phyloP scores from a whole-genome alignment of 2,329 filamentous ascomycete species.

The Magnaporthales sp. region DNA sequence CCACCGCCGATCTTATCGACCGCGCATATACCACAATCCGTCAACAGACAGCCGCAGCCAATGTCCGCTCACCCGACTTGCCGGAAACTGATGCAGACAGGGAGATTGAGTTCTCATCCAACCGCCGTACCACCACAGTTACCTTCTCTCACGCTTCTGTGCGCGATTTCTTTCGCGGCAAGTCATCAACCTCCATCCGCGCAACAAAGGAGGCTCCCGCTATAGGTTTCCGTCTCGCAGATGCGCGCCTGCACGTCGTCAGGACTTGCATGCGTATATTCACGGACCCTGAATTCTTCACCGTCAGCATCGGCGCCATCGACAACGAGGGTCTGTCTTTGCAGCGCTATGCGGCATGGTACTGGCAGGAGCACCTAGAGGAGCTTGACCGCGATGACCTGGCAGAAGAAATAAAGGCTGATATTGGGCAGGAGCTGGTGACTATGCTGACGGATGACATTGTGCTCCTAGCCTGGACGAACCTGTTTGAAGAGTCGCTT shows the following conservation, averaged over 20 bases:
- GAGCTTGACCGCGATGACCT: not conserved
- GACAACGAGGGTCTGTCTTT: slow-evolving; percentile 1
- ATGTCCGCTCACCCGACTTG: not conserved
- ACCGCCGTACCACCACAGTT: not conserved
- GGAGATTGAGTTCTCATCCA: slow-evolving; percentile 1
- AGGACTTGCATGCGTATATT: slow-evolving; percentile 5
- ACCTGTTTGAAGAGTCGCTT: slow-evolving; percentile 6
- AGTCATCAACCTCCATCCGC: not conserved
- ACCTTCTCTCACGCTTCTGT: slow-evolving; percentile 6
- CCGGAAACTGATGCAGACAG: not conserved
- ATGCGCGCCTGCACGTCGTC: slow-evolving; percentile 2
- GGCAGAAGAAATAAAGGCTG: not conserved
- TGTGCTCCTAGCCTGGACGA: slow-evolving; percentile 5
- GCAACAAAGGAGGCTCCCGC: not conserved
- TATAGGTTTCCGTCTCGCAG: not conserved
- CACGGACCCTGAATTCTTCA: slow-evolving; percentile 4
- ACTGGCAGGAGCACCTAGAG: slow-evolving; percentile 6
- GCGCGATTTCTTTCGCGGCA: slow-evolving; percentile 4
- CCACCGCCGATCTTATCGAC: slow-evolving; percentile 2
- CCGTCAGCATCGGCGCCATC: not conserved
- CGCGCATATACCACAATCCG: not conserved
- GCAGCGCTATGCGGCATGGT: slow-evolving; percentile 5
- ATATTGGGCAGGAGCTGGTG: not conserved
- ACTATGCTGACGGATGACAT: slow-evolving; percentile 3
- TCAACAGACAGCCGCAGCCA: not conserved